A percentile compares a stretch with the other conserved stretches of the same genome.
These are phyloP conservation scores for Cucumis hystrix DNA, from an alignment of 306 rosid species.

Conservation along the genomic window DNA sequence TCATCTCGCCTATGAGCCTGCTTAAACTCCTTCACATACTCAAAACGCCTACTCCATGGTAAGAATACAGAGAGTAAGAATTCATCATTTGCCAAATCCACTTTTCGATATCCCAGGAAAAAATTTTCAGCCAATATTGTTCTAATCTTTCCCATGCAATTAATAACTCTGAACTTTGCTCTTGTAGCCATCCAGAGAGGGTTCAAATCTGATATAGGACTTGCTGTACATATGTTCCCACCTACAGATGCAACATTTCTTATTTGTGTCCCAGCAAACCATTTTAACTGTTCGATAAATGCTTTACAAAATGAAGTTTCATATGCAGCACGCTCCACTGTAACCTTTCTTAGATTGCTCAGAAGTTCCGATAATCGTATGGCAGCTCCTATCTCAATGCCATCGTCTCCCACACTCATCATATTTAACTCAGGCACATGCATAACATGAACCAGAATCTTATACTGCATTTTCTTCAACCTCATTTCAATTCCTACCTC, in stretches of 20 bases:
- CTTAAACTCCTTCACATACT: slow-evolving; percentile 83
- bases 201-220: slow-evolving; percentile 96
- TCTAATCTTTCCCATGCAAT: slow-evolving; percentile 54
- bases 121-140: slow-evolving; percentile 57
- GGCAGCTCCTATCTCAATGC: slow-evolving; percentile 80
- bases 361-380: slow-evolving; percentile 72
- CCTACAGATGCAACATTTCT: slow-evolving; percentile 86
- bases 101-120: slow-evolving; percentile 81
- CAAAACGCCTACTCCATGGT: slow-evolving; percentile 82
- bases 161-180: slow-evolving; percentile 59
- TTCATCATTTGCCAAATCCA: slow-evolving; percentile 61
- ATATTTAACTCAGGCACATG: slow-evolving; percentile 65
- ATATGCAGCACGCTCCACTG: slow-evolving; percentile 41
- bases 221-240: slow-evolving; percentile 92
- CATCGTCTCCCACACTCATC: slow-evolving; percentile 47
- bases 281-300: slow-evolving; percentile 75
- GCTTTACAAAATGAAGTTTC: slow-evolving; percentile 77
- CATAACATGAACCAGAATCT: slow-evolving; percentile 50
- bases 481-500: slow-evolving; percentile 98
- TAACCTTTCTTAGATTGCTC: slow-evolving; percentile 39
- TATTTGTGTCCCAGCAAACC: slow-evolving; percentile 96
- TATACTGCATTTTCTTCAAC: slow-evolving; percentile 56
- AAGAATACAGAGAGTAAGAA: slow-evolving; percentile 71
- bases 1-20: slow-evolving; percentile 98
- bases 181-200: slow-evolving; percentile 93